Percentiles rank a stretch among this genome's conserved stretches.
phyloP scores from a whole-genome alignment of 2,329 filamentous ascomycete species.

The Hypoxylon sp. region DNA sequence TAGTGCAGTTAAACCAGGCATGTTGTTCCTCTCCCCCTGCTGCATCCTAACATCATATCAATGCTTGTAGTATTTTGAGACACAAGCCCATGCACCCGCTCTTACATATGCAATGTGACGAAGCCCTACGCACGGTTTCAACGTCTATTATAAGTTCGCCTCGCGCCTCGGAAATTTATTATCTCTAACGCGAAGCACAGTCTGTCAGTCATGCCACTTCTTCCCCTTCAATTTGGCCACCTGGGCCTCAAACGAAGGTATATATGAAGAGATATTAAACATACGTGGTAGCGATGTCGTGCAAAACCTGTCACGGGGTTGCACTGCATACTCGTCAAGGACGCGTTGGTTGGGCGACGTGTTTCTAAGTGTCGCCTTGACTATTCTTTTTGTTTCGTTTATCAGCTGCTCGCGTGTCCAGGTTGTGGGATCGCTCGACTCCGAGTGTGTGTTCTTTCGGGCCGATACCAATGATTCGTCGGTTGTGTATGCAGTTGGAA shows the following conservation, averaged over 20 bases:
- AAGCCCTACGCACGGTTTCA: slow-evolving; percentile 20
- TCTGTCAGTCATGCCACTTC: slow-evolving; percentile 5
- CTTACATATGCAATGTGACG: slow-evolving; percentile 34
- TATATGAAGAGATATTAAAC: slow-evolving; percentile 21
- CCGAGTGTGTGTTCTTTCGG: slow-evolving; percentile 14
- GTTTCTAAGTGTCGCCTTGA: slow-evolving; percentile 26
- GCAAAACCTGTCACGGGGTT: slow-evolving; percentile 22
- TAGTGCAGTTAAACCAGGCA: slow-evolving; percentile 8
- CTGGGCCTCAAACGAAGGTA: slow-evolving; percentile 8
- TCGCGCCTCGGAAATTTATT: slow-evolving; percentile 19
- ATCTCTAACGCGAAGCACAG: slow-evolving; percentile 11
- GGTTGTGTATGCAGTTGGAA: slow-evolving; percentile 2
- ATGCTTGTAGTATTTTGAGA: slow-evolving; percentile 27
- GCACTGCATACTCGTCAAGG: slow-evolving; percentile 28
- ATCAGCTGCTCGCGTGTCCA: slow-evolving; percentile 11
- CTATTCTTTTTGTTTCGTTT: slow-evolving; percentile 12
- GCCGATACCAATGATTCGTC: slow-evolving; percentile 27
- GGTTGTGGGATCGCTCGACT: slow-evolving; percentile 6
- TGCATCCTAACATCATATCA: slow-evolving; percentile 24
- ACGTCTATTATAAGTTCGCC: slow-evolving; percentile 23
- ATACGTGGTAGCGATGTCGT: slow-evolving; percentile 10
- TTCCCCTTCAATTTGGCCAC: slow-evolving; percentile 15
- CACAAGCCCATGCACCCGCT: slow-evolving; percentile 18
- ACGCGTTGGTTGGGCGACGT: slow-evolving; percentile 16
- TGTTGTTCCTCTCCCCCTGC: not conserved